Evolutionary conservation across 768 basidiomycete genomes (phyloP), one percentile per base, ranked within the genome.

Genomic region (Termitomyces sp.): DNA sequence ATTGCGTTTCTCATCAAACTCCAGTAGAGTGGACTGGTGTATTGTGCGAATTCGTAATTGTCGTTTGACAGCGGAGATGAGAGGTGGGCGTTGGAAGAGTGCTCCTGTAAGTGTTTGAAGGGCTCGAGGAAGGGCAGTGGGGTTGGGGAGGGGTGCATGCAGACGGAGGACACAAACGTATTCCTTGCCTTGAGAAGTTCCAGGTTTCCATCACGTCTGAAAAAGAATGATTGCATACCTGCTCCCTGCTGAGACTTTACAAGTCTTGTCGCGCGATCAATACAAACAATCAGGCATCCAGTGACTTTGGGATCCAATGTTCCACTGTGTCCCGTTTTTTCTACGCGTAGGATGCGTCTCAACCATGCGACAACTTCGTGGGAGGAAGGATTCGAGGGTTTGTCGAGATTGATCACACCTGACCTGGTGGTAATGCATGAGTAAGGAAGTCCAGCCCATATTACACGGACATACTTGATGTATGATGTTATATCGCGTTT

Each of bases 301-400:
- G 97, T 99, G 61, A 99, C 97, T 72, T 99, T 99, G 45, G 97
- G 97, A 70, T 99, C 97, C 44, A 99, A 82, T 41, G 97, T 99
- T 61, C 97, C 97, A 56, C 94, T 97, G 74, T 99, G 97, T 39
- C 97, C 97, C 0, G 97, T 99, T 76, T 99, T 98, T 72, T 98
- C 97, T 23, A 90, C 93, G 20, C 95, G 86, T 51, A 99, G 72
- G 60, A 99, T 99, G n/a, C 97, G 85, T 63, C 95, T 83, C 59
- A 99, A 75, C 97, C 97, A 99, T 15, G 97, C 97, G 61, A 99
- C 97, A 51, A 99, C 97, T 78, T 99, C 97, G 72, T 99, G 97
- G 5, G 95, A 96, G 16, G 95, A 97, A 3, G 96, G 96, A 73
- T 98, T 99, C 31, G 96, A 98, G 22, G 97, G 97, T 68, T 99